phyloP scores from a whole-genome alignment of 176 grass and related monocot species.

The Otatea glauca region DNA sequence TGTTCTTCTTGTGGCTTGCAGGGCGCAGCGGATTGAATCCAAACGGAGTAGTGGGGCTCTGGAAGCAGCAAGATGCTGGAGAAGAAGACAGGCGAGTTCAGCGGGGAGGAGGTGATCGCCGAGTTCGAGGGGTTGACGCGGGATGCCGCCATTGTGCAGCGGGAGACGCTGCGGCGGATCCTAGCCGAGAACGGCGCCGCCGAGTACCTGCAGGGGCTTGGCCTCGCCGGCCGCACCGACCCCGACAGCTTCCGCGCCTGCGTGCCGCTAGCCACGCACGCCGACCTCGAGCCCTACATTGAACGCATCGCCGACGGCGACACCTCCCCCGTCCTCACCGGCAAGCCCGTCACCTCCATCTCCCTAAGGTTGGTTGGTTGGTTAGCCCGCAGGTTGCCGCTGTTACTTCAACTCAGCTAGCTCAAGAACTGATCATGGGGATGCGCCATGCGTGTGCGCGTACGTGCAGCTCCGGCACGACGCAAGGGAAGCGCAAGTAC shows the following conservation, averaged over 20 bases:
- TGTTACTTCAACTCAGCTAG: neutral
- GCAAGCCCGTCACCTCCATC: slow-evolving; percentile 66
- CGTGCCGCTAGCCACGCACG: slow-evolving; percentile 68
- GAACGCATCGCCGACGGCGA: slow-evolving; percentile 83
- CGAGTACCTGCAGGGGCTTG: slow-evolving; percentile 62
- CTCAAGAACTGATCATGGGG: neutral
- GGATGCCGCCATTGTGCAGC: slow-evolving; percentile 63
- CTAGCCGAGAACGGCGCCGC: slow-evolving; percentile 56
- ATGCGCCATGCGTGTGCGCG: neutral
- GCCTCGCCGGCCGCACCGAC: slow-evolving; percentile 72
- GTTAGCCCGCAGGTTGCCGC: too few relatives aligned
- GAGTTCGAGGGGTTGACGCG: slow-evolving; percentile 74
- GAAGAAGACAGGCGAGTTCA: slow-evolving; percentile 56
- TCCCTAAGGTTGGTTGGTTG: slow-evolving; percentile 62
- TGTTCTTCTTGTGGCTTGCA: neutral
- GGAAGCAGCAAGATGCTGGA: slow-evolving; percentile 39
- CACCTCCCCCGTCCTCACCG: slow-evolving; percentile 61
- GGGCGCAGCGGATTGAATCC: neutral
- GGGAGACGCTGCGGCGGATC: slow-evolving; percentile 66
- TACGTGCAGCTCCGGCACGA: slow-evolving; percentile 74
- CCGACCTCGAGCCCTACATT: slow-evolving; percentile 78
- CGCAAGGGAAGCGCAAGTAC: slow-evolving; percentile 91
- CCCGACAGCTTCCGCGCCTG: slow-evolving; percentile 59
- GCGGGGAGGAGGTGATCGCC: slow-evolving; percentile 61
- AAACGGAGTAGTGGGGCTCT: neutral